Evolutionary conservation across 2,329 filamentous ascomycete genomes (phyloP), one percentile per base, ranked within the genome.

Genomic region (Cordyceps farinosa): DNA sequence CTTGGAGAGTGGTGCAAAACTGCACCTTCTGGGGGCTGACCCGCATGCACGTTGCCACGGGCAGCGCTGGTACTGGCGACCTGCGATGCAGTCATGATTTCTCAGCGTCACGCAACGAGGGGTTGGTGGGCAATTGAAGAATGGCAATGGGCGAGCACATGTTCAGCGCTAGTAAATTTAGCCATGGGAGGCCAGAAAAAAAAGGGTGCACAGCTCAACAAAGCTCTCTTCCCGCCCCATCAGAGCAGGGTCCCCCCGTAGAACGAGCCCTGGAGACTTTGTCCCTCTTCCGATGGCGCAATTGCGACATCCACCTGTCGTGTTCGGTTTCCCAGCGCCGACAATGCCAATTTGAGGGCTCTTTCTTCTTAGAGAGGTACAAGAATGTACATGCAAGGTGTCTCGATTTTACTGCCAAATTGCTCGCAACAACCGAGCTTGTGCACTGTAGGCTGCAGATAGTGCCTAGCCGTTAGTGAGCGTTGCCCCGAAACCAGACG

Each of bases 1-100:
- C 29, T 36, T 32, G 30, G 22, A 17, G 17, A 32, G 8, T 50
- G 2, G 38, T 40, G 36, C 3, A 10, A 38, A 11, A 40, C 38
- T 40, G 38, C 38, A 10, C 38, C 5, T 40, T 40, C 38, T 15
- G 38, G 22, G 36, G 29, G 27, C 34, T 30, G 57, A 60, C 57
- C 47, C 57, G 36, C 57, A 60, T 51, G 22, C 60, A 62, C 60
- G 60, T 62, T 62, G 51, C 56, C 51, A 51, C 32, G 60, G 60
- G 60, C 60, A 50, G 51, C 60, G 11, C n/a, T 51, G 51, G 60
- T 40, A 62, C 60, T 56, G 60, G 60, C 60, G 51, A 62, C 42
- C 22, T n/a, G 27, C 40, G 22, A 50, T 54, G 38, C 5, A 32
- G 34, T 51, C 45, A 51, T 59, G 56, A 9, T n/a, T 54, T 45